phyloP scores from a whole-genome alignment of 78 protist genomes.

The Emiliania huxleyi region DNA sequence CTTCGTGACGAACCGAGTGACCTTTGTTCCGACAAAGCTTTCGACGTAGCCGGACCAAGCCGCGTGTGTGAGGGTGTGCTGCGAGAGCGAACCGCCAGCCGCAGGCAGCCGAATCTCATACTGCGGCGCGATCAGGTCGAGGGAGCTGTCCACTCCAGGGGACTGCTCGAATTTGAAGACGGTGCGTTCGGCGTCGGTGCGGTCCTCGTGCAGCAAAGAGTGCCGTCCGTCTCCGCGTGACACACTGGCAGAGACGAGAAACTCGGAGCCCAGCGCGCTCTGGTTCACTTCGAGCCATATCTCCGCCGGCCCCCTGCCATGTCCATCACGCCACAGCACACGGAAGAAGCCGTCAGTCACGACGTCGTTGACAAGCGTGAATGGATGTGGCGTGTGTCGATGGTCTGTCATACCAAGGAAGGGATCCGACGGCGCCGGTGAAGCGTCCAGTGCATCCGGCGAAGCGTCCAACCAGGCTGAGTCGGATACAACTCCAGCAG shows the following conservation, averaged over 20 bases:
- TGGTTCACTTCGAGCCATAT: background rate
- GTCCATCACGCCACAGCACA: background rate
- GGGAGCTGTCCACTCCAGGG: background rate
- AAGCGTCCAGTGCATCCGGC: too few species aligned
- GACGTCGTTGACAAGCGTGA: background rate
- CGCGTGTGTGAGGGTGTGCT: background rate
- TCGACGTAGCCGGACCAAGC: background rate
- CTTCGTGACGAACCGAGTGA: background rate
- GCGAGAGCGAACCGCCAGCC: background rate
- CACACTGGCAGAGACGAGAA: background rate
- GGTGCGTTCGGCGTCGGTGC: background rate
- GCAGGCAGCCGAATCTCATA: background rate
- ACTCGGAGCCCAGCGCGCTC: background rate
- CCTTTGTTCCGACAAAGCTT: background rate
- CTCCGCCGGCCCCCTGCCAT: too few species aligned
- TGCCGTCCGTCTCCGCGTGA: background rate
- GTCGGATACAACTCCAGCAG: too few species aligned
- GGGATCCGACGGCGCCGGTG: too few species aligned
- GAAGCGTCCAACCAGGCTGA: too few species aligned
- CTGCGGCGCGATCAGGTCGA: slow-evolving; percentile 3
- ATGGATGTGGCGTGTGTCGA: too few species aligned
- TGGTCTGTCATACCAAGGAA: too few species aligned
- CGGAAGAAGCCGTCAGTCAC: background rate
- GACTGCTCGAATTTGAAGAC: background rate
- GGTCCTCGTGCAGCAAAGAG: background rate